phyloP scores from a whole-genome alignment of 306 rosid species.

The Cajanus cajan region DNA sequence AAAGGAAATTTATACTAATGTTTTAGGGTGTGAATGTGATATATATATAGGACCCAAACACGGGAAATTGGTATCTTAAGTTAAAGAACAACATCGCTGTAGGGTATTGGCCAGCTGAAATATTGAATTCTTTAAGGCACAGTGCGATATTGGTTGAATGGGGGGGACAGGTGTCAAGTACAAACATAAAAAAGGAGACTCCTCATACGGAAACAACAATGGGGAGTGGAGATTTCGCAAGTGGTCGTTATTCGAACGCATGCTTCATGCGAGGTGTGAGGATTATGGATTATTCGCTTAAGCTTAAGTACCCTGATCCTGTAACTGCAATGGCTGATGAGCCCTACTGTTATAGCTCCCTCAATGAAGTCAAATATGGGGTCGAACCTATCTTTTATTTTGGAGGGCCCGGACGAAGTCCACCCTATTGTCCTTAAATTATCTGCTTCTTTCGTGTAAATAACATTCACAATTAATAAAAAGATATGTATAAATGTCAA shows the following conservation, averaged over 20 bases:
- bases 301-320: slow-evolving; percentile 46
- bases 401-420: slow-evolving; percentile 56
- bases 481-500: no score
- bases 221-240: slow-evolving; percentile 63
- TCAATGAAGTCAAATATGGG: neutral
- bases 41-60: slow-evolving; percentile 26
- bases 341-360: slow-evolving; percentile 43
- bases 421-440: slow-evolving; percentile 43
- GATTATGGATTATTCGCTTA: slow-evolving; percentile 47
- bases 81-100: neutral
- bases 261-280: slow-evolving; percentile 39
- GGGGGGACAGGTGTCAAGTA: slow-evolving; percentile 73
- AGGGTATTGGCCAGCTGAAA: slow-evolving; percentile 55
- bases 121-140: slow-evolving; percentile 25
- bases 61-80: slow-evolving; percentile 66
- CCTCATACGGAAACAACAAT: slow-evolving; percentile 67
- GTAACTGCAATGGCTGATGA: slow-evolving; percentile 30
- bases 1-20: neutral
- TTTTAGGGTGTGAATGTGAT: neutral
- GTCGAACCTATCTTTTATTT: slow-evolving; percentile 50
- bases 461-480: no score
- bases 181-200: slow-evolving; percentile 5
- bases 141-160: slow-evolving; percentile 54
- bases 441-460: neutral
- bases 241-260: neutral